Conservation (phyloP, 2,329 filamentous ascomycete genomes). For the Kalaharituber pfeilii region DNA sequence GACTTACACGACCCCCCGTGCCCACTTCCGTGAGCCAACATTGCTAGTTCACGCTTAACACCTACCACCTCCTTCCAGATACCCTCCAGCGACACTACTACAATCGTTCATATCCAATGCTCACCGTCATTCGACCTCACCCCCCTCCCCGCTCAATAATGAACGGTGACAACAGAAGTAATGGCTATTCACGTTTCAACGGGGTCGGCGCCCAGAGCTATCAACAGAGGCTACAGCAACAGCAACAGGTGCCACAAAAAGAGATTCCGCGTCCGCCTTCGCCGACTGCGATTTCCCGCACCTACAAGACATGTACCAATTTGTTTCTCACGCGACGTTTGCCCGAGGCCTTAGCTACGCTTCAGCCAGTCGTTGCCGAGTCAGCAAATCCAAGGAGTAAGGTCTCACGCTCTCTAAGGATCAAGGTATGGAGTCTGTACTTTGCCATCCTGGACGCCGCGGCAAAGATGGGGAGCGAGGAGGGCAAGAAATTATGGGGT, state of each 20-base stretch:
- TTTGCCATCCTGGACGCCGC: constrained; percentile 84
- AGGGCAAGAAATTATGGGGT: constrained; percentile 78
- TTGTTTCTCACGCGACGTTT: constrained; percentile 87
- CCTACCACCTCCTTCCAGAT: not conserved
- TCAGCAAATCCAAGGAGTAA: constrained; percentile 49
- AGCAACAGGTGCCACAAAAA: not conserved
- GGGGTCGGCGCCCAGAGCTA: constrained; percentile 1
- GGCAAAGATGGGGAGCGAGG: constrained; percentile 70
- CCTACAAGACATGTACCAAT: constrained; percentile 84
- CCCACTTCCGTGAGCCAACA: too few species aligned
- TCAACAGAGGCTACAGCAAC: constrained; percentile 5
- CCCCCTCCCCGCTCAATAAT: constrained; percentile 14
- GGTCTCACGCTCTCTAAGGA: constrained; percentile 63
- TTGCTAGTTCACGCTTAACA: too few species aligned
- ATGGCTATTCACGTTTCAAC: constrained; percentile 1
- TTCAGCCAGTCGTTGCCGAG: constrained; percentile 61
- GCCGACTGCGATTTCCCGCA: constrained; percentile 47
- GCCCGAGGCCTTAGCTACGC: constrained; percentile 69
- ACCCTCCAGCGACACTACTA: too few species aligned
- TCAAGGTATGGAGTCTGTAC: constrained; percentile 97
- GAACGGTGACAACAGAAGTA: constrained; percentile 14
- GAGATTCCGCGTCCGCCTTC: not conserved
- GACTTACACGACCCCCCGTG: too few species aligned
- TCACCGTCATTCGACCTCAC: constrained; percentile 17
- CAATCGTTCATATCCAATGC: constrained; percentile 10